These are phyloP conservation scores for Actinomortierella wolfii DNA, from an alignment of 371 early-diverging fungal genomes.

Conservation along the genomic window DNA sequence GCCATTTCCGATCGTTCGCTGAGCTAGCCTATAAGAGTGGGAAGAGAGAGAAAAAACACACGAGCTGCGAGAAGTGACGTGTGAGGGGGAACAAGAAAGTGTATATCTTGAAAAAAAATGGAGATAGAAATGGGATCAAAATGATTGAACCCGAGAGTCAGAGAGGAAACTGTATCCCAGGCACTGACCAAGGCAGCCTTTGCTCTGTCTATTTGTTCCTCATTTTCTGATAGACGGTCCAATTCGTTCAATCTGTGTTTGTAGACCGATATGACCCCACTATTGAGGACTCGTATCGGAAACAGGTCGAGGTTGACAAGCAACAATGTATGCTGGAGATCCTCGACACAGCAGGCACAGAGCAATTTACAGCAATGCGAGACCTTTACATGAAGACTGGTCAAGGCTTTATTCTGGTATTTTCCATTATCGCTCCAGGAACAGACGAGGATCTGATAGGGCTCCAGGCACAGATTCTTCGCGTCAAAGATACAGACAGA, in stretches of 20 bases:
- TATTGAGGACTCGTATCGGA: conserved; percentile 90
- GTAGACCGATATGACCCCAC: conserved; percentile 92
- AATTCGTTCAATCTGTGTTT: conserved; percentile 90
- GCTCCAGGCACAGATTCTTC: conserved; percentile 77
- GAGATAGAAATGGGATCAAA: too few relatives aligned
- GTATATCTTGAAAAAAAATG: too few relatives aligned
- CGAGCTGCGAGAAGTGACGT: too few relatives aligned
- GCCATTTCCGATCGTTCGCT: too few relatives aligned
- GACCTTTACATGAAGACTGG: conserved; percentile 93
- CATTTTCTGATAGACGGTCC: conserved; percentile 70
- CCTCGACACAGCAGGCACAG: conserved; percentile 87
- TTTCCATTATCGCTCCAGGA: conserved; percentile 81
- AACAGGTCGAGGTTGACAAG: conserved; percentile 86
- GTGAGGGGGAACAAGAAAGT: too few relatives aligned
- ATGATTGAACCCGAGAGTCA: too few relatives aligned
- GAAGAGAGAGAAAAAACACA: too few relatives aligned
- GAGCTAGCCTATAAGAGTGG: too few relatives aligned
- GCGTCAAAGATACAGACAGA: conserved; percentile 82
- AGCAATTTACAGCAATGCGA: conserved; percentile 92
- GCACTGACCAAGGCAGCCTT: too few relatives aligned
- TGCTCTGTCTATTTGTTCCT: too few relatives aligned
- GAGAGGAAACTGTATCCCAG: too few relatives aligned
- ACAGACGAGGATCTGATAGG: conserved; percentile 83
- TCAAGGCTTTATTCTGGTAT: conserved; percentile 88
- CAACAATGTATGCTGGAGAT: conserved; percentile 90